Evolutionary conservation across 768 basidiomycete genomes (phyloP).

Genomic region (Boletus sp.): DNA sequence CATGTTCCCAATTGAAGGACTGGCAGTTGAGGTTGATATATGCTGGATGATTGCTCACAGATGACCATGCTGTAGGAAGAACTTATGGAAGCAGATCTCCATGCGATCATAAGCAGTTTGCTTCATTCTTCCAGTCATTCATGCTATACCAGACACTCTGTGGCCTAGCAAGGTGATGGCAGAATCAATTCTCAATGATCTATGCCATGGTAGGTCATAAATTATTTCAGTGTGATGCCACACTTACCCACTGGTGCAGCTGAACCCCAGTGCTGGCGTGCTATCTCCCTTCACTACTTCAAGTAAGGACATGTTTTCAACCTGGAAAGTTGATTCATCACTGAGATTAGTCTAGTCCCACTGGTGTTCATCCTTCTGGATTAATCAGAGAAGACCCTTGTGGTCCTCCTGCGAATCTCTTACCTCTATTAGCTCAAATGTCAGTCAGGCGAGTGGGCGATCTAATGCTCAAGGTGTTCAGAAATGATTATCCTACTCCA

Average conservation of each 20-base stretch:
- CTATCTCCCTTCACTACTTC: conserved; percentile 93
- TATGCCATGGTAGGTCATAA: conserved; percentile 64
- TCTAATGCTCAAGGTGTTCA: conserved; percentile 77
- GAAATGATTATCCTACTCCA: conserved; percentile 96
- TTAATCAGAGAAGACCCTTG: conserved; percentile 94
- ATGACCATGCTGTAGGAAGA: conserved; percentile 79
- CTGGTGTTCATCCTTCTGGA: conserved; percentile 95
- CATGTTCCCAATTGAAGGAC: too few species aligned
- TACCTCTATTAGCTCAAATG: conserved; percentile 93
- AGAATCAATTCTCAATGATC: conserved; percentile 85
- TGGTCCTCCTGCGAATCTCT: conserved; percentile 90
- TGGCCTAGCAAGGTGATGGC: conserved; percentile 96
- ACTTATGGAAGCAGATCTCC: conserved; percentile 99
- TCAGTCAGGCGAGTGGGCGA: conserved; percentile 85
- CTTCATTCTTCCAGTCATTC: conserved; percentile 86
- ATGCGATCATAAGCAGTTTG: conserved; percentile 87
- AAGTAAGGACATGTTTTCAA: conserved; percentile 56
- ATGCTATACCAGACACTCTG: conserved; percentile 98
- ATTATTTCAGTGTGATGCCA: not conserved
- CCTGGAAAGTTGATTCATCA: not conserved
- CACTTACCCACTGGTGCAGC: conserved; percentile 42
- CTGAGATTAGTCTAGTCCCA: conserved; percentile 59
- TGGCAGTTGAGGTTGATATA: too few species aligned
- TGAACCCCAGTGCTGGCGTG: conserved; percentile 68
- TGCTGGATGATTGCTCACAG: too few species aligned